Conservation (phyloP, 768 basidiomycete species). For the Lentinula boryana region DNA sequence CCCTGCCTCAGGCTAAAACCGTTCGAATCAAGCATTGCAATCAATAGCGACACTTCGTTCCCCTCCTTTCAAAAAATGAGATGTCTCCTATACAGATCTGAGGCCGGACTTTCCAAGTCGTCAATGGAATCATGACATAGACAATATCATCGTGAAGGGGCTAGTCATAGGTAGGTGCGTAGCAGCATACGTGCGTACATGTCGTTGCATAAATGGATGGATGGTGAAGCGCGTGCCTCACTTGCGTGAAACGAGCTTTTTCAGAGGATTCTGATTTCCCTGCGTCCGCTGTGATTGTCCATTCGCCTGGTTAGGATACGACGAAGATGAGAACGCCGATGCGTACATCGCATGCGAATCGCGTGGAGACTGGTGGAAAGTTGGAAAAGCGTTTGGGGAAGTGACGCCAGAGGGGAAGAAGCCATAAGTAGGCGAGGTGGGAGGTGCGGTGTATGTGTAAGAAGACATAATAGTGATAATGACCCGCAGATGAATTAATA, state of each 20-base stretch:
- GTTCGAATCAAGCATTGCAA: not conserved
- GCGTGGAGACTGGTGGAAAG: slow-evolving; percentile 56
- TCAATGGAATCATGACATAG: not conserved
- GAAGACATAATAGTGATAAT: slow-evolving; percentile 36
- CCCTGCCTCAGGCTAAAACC: not conserved
- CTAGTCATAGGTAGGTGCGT: slow-evolving; percentile 1
- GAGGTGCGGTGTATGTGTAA: slow-evolving; percentile 32
- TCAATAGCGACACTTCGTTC: not conserved
- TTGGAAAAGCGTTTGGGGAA: slow-evolving; percentile 51
- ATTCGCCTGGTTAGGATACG: slow-evolving; percentile 11
- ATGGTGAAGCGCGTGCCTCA: slow-evolving; percentile 4
- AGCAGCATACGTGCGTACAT: not conserved
- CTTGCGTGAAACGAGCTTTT: slow-evolving; percentile 27
- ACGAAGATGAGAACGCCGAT: slow-evolving; percentile 27
- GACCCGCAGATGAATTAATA: not conserved
- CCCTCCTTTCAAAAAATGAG: not conserved
- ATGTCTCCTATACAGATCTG: not conserved
- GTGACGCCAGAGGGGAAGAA: slow-evolving; percentile 54
- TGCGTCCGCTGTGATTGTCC: slow-evolving; percentile 18
- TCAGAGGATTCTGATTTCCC: slow-evolving; percentile 21
- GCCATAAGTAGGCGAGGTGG: slow-evolving; percentile 51
- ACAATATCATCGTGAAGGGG: not conserved
- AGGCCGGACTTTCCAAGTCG: not conserved
- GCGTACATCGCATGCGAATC: slow-evolving; percentile 56
- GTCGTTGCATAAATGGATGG: not conserved